phyloP scores from a whole-genome alignment of 345 rosid species.

The Zanthoxylum bungeanum region DNA sequence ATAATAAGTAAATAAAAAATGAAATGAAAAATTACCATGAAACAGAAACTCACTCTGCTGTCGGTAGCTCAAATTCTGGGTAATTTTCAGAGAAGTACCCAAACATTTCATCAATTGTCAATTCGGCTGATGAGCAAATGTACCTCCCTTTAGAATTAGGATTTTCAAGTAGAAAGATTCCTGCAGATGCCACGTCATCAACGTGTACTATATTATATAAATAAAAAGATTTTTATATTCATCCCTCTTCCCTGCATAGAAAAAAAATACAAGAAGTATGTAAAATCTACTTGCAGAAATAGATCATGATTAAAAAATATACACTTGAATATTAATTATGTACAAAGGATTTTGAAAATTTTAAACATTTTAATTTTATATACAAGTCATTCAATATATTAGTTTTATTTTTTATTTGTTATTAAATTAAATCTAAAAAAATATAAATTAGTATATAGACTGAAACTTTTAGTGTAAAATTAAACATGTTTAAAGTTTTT shows the following conservation, averaged over 20 bases:
- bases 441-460: too few species aligned
- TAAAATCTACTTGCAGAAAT: too few species aligned
- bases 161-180: conserved; percentile 46
- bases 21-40: not conserved
- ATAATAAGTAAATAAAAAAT: not conserved
- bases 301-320: too few species aligned
- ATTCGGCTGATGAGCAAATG: conserved; percentile 39
- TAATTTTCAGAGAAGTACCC: conserved; percentile 32
- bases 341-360: too few species aligned
- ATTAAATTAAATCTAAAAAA: too few species aligned
- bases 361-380: too few species aligned
- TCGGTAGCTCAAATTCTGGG: conserved; percentile 41
- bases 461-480: too few species aligned
- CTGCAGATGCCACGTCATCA: conserved; percentile 54
- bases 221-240: conserved; percentile 23
- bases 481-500: too few species aligned
- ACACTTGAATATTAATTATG: too few species aligned
- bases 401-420: too few species aligned
- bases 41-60: conserved; percentile 45
- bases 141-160: conserved; percentile 52
- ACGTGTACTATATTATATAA: conserved; percentile 39
- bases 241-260: conserved; percentile 11
- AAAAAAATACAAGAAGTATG: too few species aligned
- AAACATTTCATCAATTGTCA: conserved; percentile 35
- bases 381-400: too few species aligned